Evolutionary conservation across 441 rosid species (phyloP), one percentile per base, ranked within the genome.

Genomic region (Viola pubescens): DNA sequence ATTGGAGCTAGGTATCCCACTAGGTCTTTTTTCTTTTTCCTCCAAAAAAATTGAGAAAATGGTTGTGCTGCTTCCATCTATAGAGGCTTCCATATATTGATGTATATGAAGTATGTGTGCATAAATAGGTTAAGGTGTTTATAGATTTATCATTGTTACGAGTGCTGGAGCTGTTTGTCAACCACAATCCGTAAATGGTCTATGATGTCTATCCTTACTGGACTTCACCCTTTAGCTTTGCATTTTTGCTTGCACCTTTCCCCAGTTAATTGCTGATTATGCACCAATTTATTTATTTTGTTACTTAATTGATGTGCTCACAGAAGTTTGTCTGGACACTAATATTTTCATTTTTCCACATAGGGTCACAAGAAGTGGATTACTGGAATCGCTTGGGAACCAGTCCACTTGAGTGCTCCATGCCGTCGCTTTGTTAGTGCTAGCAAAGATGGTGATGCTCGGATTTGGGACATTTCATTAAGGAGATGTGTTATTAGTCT

Each of bases 351-450:
- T 60, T 65, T n/a, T 51, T 64, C 59, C 13, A 67, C 16, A 60
- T 66, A 94, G 99, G 97, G 99, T 46, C 99, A 94, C 79, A 94
- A 91, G 75, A 94, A 94, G 76, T 94, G 99, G 99, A 90, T 94
- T 61, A 88, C 97, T 52, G 97, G 94, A 52, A 84, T 94, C 70
- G 87, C 99, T 9, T 94, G 99, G 97, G 99, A 94, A 68, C 97
- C 99, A 58, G 75, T 81, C 51, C 99, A 94, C 65, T 82, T 90
- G 75, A 94, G 63, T 52, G 81, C 97, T 69, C 97, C 97, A n/a
- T 84, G 90, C 50, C 87, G 91, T 62, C 91, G 95, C 60, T 94
- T 90, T 78, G 97, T 91, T 58, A 94, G 94, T 81, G 80, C 90
- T 62, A 84, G 99, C 79, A 94, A 91, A 82, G 99, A 94, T 87